Conservation (phyloP, 2,329 filamentous ascomycete species). For the Trichoderma arundinaceum region DNA sequence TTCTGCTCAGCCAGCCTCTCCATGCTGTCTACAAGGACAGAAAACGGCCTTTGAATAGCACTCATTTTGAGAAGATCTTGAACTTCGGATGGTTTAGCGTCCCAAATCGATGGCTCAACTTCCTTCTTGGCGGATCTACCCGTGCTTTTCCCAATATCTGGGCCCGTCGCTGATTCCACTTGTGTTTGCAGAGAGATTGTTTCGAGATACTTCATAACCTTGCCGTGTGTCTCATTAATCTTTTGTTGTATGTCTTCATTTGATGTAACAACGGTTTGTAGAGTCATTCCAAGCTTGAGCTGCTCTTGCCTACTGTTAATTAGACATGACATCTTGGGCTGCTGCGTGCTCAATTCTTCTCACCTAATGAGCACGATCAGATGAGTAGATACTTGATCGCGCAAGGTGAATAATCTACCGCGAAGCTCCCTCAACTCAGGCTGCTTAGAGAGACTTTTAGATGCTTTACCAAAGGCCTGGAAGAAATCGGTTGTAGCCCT, state of each 20-base stretch:
- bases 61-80: not conserved
- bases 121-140: not conserved
- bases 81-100: not conserved
- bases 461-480: not conserved
- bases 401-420: not conserved
- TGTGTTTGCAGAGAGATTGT: not conserved
- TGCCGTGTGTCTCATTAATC: not conserved
- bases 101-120: not conserved
- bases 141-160: not conserved
- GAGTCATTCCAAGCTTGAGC: not conserved
- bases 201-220: conserved; percentile 1
- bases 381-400: not conserved
- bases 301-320: not conserved
- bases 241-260: not conserved
- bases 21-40: not conserved
- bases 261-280: not conserved
- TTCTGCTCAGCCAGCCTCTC: conserved; percentile 12
- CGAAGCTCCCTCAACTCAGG: conserved; percentile 4
- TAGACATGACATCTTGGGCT: not conserved
- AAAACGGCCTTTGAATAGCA: not conserved
- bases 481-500: not conserved
- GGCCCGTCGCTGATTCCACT: not conserved
- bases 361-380: conserved; percentile 12
- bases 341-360: not conserved
- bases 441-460: not conserved